Conservation (phyloP, 169 alveolate genomes). For the Cryptosporidium ryanae region DNA sequence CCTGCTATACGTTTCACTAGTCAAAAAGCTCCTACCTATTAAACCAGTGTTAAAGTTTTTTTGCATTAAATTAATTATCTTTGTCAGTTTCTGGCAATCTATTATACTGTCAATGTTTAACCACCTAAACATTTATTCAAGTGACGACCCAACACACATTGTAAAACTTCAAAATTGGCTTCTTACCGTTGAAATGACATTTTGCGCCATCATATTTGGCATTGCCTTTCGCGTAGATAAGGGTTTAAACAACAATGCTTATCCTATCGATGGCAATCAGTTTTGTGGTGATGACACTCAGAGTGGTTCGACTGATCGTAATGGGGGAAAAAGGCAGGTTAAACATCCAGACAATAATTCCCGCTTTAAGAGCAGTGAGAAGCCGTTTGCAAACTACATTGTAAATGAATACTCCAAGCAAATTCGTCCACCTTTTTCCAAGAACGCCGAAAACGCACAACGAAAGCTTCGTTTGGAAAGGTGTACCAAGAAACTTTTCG, state of each 20-base stretch:
- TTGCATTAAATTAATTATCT: conserved; percentile 56
- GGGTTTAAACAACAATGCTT: conserved; percentile 5
- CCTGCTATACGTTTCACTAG: conserved; percentile 41
- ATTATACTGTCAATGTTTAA: conserved; percentile 36
- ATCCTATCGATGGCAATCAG: neutral
- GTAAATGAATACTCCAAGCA: too few relatives aligned
- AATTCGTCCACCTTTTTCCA: too few relatives aligned
- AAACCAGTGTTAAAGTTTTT: conserved; percentile 55
- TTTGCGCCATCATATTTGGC: conserved; percentile 55
- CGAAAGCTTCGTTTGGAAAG: too few relatives aligned
- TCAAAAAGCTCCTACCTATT: conserved; percentile 29
- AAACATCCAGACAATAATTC: neutral
- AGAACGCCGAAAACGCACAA: too few relatives aligned
- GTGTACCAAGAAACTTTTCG: neutral
- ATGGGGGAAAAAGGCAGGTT: neutral
- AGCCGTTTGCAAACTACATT: too few relatives aligned
- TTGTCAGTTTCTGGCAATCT: conserved; percentile 66
- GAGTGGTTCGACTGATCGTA: neutral
- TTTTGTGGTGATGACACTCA: neutral
- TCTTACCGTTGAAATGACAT: conserved; percentile 65
- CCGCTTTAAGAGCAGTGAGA: neutral
- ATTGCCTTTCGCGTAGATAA: conserved; percentile 32
- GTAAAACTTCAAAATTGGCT: conserved; percentile 56
- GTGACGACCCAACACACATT: conserved; percentile 19
- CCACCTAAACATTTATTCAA: conserved; percentile 14